Conservation (phyloP, 1,139 yeast genomes). For the Schizosaccharomyces versatilis region DNA sequence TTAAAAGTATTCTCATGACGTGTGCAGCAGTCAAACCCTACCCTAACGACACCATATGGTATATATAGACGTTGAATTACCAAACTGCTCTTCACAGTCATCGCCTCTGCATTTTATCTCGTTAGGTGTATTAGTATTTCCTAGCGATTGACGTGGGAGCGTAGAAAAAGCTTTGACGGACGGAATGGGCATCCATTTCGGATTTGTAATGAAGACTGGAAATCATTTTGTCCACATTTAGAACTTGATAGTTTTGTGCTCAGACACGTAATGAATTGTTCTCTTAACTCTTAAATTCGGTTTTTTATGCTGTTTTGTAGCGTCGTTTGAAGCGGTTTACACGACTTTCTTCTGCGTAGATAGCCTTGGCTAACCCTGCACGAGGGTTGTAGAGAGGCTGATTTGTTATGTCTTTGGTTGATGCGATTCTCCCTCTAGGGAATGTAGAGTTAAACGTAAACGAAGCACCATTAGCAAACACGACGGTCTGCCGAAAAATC, state of each 20-base stretch:
- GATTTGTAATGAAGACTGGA: background rate
- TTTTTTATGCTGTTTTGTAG: background rate
- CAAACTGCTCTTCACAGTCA: background rate
- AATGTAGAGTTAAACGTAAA: background rate
- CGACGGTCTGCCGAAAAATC: background rate
- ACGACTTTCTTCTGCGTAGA: background rate
- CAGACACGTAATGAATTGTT: background rate
- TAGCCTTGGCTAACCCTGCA: background rate
- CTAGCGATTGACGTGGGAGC: background rate
- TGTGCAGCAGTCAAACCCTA: too few species aligned
- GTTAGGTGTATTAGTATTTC: background rate
- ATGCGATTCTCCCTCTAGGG: background rate
- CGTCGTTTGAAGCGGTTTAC: background rate
- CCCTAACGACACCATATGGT: too few species aligned
- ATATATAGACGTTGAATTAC: background rate
- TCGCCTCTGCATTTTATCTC: background rate
- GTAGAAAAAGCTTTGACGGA: background rate
- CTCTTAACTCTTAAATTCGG: background rate
- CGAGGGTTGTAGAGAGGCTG: background rate
- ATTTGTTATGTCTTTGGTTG: background rate
- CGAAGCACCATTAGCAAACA: background rate
- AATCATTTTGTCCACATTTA: conserved; percentile 1
- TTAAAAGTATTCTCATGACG: too few species aligned
- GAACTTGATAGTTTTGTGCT: background rate
- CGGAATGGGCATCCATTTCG: conserved; percentile 3